These are phyloP conservation scores for Geopyxis carbonaria DNA, from an alignment of 495 filamentous ascomycete genomes.

Conservation along the genomic window DNA sequence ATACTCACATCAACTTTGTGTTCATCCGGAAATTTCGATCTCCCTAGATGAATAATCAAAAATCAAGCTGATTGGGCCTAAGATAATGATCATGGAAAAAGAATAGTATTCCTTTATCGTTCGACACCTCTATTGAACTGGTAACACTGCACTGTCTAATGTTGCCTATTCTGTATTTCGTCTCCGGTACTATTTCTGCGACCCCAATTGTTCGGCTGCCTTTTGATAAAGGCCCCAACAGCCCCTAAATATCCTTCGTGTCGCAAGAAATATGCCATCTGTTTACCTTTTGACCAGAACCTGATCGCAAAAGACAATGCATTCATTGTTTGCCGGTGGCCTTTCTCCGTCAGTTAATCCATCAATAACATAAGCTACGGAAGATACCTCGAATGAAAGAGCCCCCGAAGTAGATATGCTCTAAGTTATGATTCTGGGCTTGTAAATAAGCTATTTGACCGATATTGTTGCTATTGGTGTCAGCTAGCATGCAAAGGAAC, in stretches of 20 bases:
- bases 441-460: slow-evolving; percentile 94
- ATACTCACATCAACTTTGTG: too few species aligned
- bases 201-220: slow-evolving; percentile 84
- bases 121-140: too few species aligned
- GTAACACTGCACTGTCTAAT: too few species aligned
- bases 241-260: slow-evolving; percentile 96
- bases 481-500: slow-evolving; percentile 14
- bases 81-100: too few species aligned
- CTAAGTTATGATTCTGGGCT: slow-evolving; percentile 74
- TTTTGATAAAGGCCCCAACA: slow-evolving; percentile 83
- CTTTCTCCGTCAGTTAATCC: slow-evolving; percentile 32
- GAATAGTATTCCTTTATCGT: too few species aligned
- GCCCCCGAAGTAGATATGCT: slow-evolving; percentile 92
- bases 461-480: slow-evolving; percentile 64
- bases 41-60: too few species aligned
- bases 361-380: too few species aligned
- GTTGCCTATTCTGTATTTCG: slow-evolving; percentile 5
- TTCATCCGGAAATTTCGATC: too few species aligned
- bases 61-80: too few species aligned
- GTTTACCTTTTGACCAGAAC: slow-evolving; percentile 89
- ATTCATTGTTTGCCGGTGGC: slow-evolving; percentile 95
- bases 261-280: slow-evolving; percentile 87
- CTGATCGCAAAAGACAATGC: slow-evolving; percentile 88
- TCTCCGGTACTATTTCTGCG: slow-evolving; percentile 56
- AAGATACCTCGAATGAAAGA: slow-evolving; percentile 77